These are phyloP conservation scores for Rhizopus delemar DNA, from an alignment of 371 early-diverging fungal genomes.

Conservation along the genomic window DNA sequence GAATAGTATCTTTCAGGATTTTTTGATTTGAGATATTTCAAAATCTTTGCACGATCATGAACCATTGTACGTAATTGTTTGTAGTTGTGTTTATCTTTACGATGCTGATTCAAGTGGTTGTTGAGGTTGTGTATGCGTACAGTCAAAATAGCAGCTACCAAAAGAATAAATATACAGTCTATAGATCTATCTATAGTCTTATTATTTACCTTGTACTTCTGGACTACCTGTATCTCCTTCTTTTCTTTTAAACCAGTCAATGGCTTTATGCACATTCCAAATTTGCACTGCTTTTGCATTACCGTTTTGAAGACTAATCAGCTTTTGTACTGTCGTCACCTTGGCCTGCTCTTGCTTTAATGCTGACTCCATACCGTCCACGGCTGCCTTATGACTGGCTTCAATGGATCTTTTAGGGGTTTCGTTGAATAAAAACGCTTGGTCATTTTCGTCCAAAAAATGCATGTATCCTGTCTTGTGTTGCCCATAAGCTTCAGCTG, in stretches of 20 bases:
- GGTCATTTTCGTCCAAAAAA: constrained; percentile 54
- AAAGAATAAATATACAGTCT: constrained; percentile 3
- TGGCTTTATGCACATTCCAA: constrained; percentile 75
- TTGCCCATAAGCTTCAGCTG: constrained; percentile 38
- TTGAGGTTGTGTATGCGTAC: constrained; percentile 87
- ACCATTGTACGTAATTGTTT: constrained; percentile 75
- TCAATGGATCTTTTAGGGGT: constrained; percentile 59
- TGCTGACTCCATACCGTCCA: constrained; percentile 44
- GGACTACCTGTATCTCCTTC: constrained; percentile 89
- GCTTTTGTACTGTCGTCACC: constrained; percentile 73
- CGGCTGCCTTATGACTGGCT: constrained; percentile 28
- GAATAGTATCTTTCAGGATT: constrained; percentile 68
- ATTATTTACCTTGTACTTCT: constrained; percentile 85
- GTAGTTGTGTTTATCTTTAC: constrained; percentile 88
- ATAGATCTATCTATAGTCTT: neutral
- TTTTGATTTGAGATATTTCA: constrained; percentile 85
- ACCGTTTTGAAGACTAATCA: constrained; percentile 79
- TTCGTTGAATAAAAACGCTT: constrained; percentile 56
- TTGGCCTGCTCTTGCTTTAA: constrained; percentile 49
- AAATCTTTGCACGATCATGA: constrained; percentile 82
- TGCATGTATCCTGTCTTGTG: constrained; percentile 46
- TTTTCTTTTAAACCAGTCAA: constrained; percentile 77
- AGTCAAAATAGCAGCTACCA: constrained; percentile 84
- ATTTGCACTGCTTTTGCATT: constrained; percentile 71
- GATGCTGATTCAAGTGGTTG: constrained; percentile 73